phyloP scores from a whole-genome alignment of 441 rosid genomes.

The Pelargonium fulgidum region DNA sequence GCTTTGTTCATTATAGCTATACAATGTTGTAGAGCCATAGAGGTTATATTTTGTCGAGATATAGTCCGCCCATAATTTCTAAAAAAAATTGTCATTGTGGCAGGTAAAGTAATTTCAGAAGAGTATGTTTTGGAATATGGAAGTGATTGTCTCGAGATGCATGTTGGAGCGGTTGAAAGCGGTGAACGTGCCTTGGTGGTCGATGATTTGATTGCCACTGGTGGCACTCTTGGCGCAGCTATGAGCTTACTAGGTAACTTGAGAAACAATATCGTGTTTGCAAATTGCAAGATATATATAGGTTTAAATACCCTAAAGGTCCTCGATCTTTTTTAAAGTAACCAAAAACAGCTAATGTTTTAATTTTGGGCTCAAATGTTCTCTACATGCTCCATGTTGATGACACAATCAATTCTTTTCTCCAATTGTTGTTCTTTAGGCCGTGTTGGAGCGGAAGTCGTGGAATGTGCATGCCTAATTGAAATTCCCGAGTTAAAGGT shows the following conservation, averaged over 20 bases:
- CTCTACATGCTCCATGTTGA: no score
- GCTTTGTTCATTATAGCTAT: no score
- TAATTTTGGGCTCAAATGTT: no score
- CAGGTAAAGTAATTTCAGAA: conserved; percentile 82
- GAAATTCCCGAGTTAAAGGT: neutral
- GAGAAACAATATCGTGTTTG: no score
- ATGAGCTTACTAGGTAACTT: conserved; percentile 72
- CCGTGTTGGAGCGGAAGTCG: neutral
- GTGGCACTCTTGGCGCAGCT: conserved; percentile 92
- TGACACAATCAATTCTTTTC: no score
- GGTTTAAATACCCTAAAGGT: no score
- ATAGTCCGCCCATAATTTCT: neutral
- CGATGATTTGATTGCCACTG: conserved; percentile 88
- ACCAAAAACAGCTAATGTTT: no score
- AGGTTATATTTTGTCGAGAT: neutral
- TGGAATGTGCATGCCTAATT: neutral
- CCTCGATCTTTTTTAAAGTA: no score
- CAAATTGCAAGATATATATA: no score
- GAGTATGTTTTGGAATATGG: conserved; percentile 85
- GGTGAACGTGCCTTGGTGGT: conserved; percentile 82
- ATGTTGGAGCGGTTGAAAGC: conserved; percentile 74
- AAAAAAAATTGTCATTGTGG: conserved; percentile 1
- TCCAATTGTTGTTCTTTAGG: neutral
- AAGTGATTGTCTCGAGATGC: conserved; percentile 85
- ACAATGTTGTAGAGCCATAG: no score